Percentiles rank a stretch among this genome's conserved stretches.
Conservation (phyloP, 1,284 basidiomycete species). For the Apiotrichum montevideense region DNA sequence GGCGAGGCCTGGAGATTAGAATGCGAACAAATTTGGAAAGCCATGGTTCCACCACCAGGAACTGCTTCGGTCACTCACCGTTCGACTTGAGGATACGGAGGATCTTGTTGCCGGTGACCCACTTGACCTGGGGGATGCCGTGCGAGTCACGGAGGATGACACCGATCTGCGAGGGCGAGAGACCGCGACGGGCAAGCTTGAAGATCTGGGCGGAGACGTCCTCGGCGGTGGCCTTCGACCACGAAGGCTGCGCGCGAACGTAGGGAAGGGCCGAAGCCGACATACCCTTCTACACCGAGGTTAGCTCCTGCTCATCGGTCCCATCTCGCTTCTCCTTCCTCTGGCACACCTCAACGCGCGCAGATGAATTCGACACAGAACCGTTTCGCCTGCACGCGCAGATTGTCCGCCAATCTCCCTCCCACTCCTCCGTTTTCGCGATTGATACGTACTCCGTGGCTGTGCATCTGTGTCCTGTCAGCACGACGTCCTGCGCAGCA, state of each 20-base stretch:
- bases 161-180: constrained; percentile 97
- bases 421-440: not conserved
- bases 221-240: constrained; percentile 94
- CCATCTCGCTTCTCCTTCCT: too few relatives aligned
- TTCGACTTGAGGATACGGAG: constrained; percentile 95
- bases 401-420: not conserved
- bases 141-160: constrained; percentile 96
- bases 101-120: constrained; percentile 99
- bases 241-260: constrained; percentile 87
- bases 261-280: constrained; percentile 97
- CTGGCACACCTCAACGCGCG: too few relatives aligned
- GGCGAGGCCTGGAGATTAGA: constrained; percentile 67
- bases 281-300: constrained; percentile 67
- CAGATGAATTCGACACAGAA: too few relatives aligned
- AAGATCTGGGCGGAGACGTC: constrained; percentile 94
- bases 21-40: too few relatives aligned
- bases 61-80: constrained; percentile 54
- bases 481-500: not conserved
- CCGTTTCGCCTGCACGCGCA: not conserved
- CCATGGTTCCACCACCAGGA: too few relatives aligned
- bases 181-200: constrained; percentile 96
- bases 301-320: not conserved
- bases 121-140: constrained; percentile 91
- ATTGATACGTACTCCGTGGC: constrained; percentile 1
- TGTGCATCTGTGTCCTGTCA: not conserved